These are phyloP conservation scores for Collybiopsis confluens DNA, from an alignment of 768 basidiomycete genomes.

Conservation along the genomic window DNA sequence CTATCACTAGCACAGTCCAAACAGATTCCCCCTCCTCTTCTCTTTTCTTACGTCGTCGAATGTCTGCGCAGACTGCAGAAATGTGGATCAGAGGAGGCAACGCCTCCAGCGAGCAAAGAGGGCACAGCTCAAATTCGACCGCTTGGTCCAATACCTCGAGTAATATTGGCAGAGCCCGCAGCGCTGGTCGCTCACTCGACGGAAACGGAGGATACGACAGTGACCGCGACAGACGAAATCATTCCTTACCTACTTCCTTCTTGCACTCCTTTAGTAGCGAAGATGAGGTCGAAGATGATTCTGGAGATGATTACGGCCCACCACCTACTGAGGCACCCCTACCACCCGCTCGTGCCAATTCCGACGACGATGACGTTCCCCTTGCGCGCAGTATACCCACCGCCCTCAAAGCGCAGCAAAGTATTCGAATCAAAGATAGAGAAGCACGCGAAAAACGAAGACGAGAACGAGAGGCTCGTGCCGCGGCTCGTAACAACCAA, in stretches of 20 bases:
- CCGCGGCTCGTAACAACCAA: slow-evolving; percentile 14
- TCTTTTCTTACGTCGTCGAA: background rate
- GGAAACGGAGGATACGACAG: slow-evolving; percentile 33
- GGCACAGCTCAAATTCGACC: slow-evolving; percentile 12
- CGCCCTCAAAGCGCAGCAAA: slow-evolving; percentile 77
- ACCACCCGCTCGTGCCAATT: slow-evolving; percentile 12
- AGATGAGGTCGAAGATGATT: slow-evolving; percentile 30
- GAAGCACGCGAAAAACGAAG: slow-evolving; percentile 62
- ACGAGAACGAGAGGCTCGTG: slow-evolving; percentile 35
- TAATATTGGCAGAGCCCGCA: slow-evolving; percentile 9
- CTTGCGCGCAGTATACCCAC: slow-evolving; percentile 80
- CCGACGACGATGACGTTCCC: slow-evolving; percentile 70
- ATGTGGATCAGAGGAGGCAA: slow-evolving; percentile 6
- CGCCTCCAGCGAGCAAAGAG: slow-evolving; percentile 6
- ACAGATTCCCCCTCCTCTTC: background rate
- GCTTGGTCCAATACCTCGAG: slow-evolving; percentile 14
- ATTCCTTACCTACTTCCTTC: no score
- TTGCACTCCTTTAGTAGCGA: slow-evolving; percentile 23
- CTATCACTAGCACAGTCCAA: slow-evolving; percentile 28
- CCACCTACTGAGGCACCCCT: slow-evolving; percentile 16
- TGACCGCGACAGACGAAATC: slow-evolving; percentile 23
- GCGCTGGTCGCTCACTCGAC: slow-evolving; percentile 11
- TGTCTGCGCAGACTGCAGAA: background rate
- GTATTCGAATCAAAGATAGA: slow-evolving; percentile 67
- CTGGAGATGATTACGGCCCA: slow-evolving; percentile 28